These are phyloP conservation scores for Cladobotryum mycophilum DNA, from an alignment of 2,329 filamentous ascomycete species.

Conservation along the genomic window DNA sequence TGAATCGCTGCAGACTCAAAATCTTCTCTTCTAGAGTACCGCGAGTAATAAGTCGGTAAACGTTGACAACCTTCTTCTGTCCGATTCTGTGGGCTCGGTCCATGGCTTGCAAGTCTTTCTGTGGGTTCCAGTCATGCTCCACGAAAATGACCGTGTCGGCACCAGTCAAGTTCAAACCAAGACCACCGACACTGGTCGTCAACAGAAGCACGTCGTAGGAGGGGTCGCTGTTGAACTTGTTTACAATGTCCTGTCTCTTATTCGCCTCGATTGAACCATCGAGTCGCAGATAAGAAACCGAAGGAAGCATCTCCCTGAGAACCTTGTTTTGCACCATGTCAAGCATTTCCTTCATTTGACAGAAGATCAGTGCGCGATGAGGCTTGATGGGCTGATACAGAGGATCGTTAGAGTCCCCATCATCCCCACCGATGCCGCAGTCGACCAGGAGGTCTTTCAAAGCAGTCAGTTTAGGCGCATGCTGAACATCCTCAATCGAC, in stretches of 20 bases:
- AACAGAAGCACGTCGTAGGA: slow-evolving; percentile 91
- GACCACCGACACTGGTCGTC: slow-evolving; percentile 89
- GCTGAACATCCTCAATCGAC: slow-evolving; percentile 73
- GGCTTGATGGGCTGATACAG: slow-evolving; percentile 82
- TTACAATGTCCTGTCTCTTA: slow-evolving; percentile 94
- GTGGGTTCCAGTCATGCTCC: slow-evolving; percentile 99
- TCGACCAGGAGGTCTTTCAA: slow-evolving; percentile 93
- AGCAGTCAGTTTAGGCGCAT: slow-evolving; percentile 89
- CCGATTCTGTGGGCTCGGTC: slow-evolving; percentile 96
- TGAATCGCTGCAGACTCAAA: slow-evolving; percentile 94
- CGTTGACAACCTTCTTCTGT: slow-evolving; percentile 99
- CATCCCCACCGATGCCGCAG: slow-evolving; percentile 85
- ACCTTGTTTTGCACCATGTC: slow-evolving; percentile 98
- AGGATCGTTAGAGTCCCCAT: slow-evolving; percentile 51
- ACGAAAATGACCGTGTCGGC: slow-evolving; percentile 99
- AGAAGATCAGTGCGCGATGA: slow-evolving; percentile 93
- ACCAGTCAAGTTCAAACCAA: slow-evolving; percentile 91
- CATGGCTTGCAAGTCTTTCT: slow-evolving; percentile 98
- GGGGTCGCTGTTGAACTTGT: slow-evolving; percentile 96
- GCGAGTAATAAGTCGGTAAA: slow-evolving; percentile 92
- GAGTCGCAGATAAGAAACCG: slow-evolving; percentile 86
- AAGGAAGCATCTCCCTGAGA: slow-evolving; percentile 81
- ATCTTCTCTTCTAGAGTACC: slow-evolving; percentile 99
- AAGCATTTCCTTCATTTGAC: slow-evolving; percentile 99
- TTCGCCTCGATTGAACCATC: slow-evolving; percentile 90